Percentiles rank a stretch among this genome's conserved stretches.
Evolutionary conservation across 1,139 yeast species (phyloP).

Genomic region (Saccharomyces hybrid): DNA sequence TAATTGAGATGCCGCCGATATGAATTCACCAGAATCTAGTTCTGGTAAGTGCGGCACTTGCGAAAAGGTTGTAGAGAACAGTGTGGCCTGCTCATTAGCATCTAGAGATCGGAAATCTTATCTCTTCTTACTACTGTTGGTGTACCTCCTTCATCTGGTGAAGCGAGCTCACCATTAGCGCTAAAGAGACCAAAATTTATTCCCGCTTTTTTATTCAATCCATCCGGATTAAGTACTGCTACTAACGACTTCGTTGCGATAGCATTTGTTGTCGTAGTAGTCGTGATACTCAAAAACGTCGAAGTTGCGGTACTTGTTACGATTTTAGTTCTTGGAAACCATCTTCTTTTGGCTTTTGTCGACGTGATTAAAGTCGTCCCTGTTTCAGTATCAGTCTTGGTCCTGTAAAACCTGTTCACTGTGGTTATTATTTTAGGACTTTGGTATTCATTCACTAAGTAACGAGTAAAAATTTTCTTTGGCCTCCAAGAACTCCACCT

Average conservation of each 20-base stretch:
- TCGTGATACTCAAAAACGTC: conserved; percentile 4
- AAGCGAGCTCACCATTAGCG: neutral
- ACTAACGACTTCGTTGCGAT: neutral
- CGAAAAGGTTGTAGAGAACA: neutral
- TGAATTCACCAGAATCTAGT: neutral
- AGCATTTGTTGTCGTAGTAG: neutral
- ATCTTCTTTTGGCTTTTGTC: conserved; percentile 13
- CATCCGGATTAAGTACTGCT: neutral
- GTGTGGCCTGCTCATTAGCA: neutral
- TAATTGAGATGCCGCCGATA: conserved; percentile 9
- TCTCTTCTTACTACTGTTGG: neutral
- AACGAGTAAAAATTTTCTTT: conserved; percentile 5
- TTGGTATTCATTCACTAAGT: conserved; percentile 6
- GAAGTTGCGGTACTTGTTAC: conserved; percentile 16
- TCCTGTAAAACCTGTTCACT: neutral
- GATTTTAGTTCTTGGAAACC: conserved; percentile 13
- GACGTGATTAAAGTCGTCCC: conserved; percentile 8
- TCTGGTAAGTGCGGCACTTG: neutral
- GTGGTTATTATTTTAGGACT: conserved; percentile 6
- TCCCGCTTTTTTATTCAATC: neutral
- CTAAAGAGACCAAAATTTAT: neutral
- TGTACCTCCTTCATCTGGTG: neutral
- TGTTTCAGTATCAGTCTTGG: conserved; percentile 12
- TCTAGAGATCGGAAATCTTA: neutral
- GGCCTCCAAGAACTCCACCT: conserved; percentile 11